Percentiles rank a stretch among this genome's conserved stretches.
Evolutionary conservation across 1,284 basidiomycete genomes (phyloP).

Genomic region (Sanghuangporus weigelae): DNA sequence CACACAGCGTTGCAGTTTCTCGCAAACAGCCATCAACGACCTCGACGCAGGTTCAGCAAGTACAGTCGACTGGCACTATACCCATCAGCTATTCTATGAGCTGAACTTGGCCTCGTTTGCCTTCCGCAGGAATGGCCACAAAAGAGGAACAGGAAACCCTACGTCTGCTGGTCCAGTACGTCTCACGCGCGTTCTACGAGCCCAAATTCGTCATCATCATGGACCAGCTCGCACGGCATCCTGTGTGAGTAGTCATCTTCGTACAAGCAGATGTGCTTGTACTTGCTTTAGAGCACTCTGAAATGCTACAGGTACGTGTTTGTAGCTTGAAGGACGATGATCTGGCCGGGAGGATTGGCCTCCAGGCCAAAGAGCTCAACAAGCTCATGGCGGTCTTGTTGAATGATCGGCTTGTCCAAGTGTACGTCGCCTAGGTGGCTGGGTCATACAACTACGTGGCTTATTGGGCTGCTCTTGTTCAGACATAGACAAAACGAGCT

Average conservation of each 20-base stretch:
- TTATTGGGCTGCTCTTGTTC: background rate
- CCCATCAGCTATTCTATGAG: background rate
- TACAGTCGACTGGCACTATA: background rate
- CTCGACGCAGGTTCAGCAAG: background rate
- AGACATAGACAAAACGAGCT: slow-evolving; percentile 85
- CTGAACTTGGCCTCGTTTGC: background rate
- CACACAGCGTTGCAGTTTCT: background rate
- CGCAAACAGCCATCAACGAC: background rate
- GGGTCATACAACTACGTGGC: background rate
- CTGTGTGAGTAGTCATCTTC: slow-evolving; percentile 69
- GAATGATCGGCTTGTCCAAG: slow-evolving; percentile 79
- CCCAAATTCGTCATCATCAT: slow-evolving; percentile 86
- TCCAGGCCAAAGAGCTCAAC: slow-evolving; percentile 90
- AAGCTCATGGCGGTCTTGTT: slow-evolving; percentile 86
- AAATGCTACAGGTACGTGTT: slow-evolving; percentile 15
- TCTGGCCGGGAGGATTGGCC: slow-evolving; percentile 80
- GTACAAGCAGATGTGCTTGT: background rate
- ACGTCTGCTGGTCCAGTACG: slow-evolving; percentile 84
- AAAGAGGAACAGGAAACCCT: slow-evolving; percentile 73
- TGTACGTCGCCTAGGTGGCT: slow-evolving; percentile 47
- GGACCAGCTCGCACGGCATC: slow-evolving; percentile 87
- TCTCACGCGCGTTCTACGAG: slow-evolving; percentile 93
- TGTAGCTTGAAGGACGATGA: slow-evolving; percentile 87
- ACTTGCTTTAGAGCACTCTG: slow-evolving; percentile 14
- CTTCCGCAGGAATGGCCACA: slow-evolving; percentile 44